Percentiles rank a stretch among this genome's conserved stretches.
Evolutionary conservation across 176 grass and related monocot genomes (phyloP).

Genomic region (Juncus effusus): DNA sequence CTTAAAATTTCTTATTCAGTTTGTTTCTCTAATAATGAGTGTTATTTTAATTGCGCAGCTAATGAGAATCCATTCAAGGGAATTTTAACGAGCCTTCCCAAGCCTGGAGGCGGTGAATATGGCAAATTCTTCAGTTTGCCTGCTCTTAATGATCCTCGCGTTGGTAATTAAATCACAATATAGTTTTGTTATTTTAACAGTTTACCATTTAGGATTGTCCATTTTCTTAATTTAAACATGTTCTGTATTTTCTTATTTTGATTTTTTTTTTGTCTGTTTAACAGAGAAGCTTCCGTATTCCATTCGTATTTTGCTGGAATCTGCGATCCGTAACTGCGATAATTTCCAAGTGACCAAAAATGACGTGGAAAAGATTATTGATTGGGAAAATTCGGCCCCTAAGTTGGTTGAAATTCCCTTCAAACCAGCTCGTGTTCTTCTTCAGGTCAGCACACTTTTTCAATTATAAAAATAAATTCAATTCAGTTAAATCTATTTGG

Average conservation of each 20-base stretch:
- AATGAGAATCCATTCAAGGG: conserved; percentile 55
- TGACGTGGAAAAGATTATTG: conserved; percentile 92
- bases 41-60: conserved; percentile 40
- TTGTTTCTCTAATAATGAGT: conserved; percentile 2
- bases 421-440: conserved; percentile 91
- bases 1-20: not conserved
- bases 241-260: not conserved
- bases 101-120: conserved; percentile 76
- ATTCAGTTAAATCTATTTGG: not conserved
- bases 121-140: conserved; percentile 86
- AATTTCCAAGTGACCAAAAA: conserved; percentile 76
- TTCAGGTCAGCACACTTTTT: conserved; percentile 52
- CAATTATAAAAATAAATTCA: not conserved
- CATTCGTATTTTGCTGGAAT: conserved; percentile 82
- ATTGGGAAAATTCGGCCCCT: conserved; percentile 83
- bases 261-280: conserved; percentile 22
- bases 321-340: conserved; percentile 89
- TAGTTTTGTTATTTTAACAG: conserved; percentile 3
- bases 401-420: conserved; percentile 92
- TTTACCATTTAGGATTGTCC: conserved; percentile 4
- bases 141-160: conserved; percentile 75
- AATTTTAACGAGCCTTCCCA: conserved; percentile 71
- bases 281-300: conserved; percentile 89
- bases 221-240: not conserved
- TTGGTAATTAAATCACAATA: conserved; percentile 49